Percentiles rank a stretch among this genome's conserved stretches.
phyloP scores from a whole-genome alignment of 192 early-diverging fungal genomes.

The Geosiphon pyriformis region DNA sequence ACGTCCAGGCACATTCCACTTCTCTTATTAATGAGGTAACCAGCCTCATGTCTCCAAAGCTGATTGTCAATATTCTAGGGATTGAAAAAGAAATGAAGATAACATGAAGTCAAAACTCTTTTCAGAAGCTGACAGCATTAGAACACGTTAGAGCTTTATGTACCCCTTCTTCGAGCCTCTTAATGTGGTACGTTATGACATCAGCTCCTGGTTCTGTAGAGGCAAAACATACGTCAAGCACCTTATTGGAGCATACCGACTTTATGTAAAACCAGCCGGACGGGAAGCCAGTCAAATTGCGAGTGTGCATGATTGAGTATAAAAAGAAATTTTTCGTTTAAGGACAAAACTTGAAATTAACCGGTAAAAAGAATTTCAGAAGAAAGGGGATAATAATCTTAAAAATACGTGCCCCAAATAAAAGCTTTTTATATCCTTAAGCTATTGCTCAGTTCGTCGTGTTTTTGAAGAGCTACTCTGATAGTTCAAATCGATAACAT shows the following conservation, averaged over 20 bases:
- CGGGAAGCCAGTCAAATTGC: neutral
- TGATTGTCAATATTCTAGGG: conserved; percentile 9
- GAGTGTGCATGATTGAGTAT: neutral
- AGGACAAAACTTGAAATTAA: no score
- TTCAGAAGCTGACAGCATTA: no score
- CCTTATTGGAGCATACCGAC: neutral
- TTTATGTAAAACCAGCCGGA: neutral
- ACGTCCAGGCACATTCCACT: conserved; percentile 35
- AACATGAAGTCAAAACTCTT: no score
- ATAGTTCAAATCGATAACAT: neutral
- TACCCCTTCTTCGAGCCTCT: neutral
- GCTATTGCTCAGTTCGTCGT: no score
- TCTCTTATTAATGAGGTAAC: conserved; percentile 36
- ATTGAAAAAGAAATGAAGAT: no score
- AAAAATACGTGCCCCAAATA: no score
- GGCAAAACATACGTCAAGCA: neutral
- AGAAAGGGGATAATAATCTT: no score
- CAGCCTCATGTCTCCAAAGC: conserved; percentile 38
- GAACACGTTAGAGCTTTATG: no score
- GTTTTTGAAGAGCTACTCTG: neutral
- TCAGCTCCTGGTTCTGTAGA: neutral
- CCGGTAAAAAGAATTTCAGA: no score
- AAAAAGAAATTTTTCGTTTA: no score
- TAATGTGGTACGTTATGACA: neutral
- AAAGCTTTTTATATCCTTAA: neutral